These are phyloP conservation scores for Acanthamoeba royreba DNA, from an alignment of 208 protist species.

Conservation along the genomic window DNA sequence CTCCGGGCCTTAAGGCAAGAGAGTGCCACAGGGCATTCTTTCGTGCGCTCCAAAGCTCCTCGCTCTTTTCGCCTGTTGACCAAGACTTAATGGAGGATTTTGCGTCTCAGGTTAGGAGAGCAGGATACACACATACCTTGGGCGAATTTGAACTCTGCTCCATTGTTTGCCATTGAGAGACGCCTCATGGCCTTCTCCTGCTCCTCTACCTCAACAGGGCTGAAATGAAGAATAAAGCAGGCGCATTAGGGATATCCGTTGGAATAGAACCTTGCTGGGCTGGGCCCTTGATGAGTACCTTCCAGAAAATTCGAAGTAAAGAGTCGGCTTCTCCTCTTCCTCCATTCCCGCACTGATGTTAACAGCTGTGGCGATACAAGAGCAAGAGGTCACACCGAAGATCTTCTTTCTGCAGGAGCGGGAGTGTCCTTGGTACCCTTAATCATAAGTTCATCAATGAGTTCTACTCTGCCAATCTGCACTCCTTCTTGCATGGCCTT, in stretches of 20 bases:
- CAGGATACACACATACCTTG: too few relatives aligned
- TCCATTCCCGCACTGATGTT: slow-evolving; percentile 76
- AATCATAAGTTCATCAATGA: slow-evolving; percentile 64
- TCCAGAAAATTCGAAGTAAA: slow-evolving; percentile 81
- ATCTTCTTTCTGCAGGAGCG: too few relatives aligned
- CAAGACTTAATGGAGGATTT: too few relatives aligned
- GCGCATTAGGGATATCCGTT: too few relatives aligned
- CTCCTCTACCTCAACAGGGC: not conserved
- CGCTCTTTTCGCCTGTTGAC: slow-evolving; percentile 47
- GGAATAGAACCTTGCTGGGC: too few relatives aligned
- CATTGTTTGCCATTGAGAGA: not conserved
- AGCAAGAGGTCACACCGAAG: not conserved
- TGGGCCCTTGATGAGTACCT: too few relatives aligned
- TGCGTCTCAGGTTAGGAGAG: too few relatives aligned
- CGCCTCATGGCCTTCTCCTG: slow-evolving; percentile 16
- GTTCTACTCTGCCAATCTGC: slow-evolving; percentile 59
- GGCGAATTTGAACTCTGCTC: not conserved
- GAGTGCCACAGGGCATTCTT: slow-evolving; percentile 64
- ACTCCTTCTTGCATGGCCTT: slow-evolving; percentile 57
- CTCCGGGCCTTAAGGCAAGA: slow-evolving; percentile 60
- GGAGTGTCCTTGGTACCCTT: not conserved
- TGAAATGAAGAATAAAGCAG: too few relatives aligned
- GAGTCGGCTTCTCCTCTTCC: slow-evolving; percentile 69
- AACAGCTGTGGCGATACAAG: too few relatives aligned
- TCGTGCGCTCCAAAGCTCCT: slow-evolving; percentile 75